Evolutionary conservation across 1,284 basidiomycete species (phyloP).

Genomic region (Flammula alnicola): DNA sequence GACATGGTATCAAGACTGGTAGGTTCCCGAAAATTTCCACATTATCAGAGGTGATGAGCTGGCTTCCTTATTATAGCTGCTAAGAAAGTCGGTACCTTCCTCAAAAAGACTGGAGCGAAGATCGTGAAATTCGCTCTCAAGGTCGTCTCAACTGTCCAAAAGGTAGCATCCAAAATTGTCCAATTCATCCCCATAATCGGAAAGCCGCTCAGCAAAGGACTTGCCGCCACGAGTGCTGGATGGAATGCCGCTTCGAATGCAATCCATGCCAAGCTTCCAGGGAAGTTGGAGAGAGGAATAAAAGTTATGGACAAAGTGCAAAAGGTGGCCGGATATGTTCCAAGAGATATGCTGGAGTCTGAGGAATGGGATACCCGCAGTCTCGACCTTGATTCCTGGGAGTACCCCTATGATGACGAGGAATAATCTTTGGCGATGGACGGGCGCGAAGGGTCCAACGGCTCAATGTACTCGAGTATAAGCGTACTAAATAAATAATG

Average conservation of each 20-base stretch:
- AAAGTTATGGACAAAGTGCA: neutral
- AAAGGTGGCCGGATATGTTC: conserved; percentile 3
- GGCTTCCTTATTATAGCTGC: neutral
- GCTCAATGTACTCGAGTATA: too few relatives aligned
- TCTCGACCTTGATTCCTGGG: too few relatives aligned
- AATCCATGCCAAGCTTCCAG: too few relatives aligned
- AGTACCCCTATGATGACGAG: too few relatives aligned
- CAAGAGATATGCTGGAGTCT: neutral
- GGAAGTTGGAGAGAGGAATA: neutral
- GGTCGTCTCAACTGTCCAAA: conserved; percentile 8
- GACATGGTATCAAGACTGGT: conserved; percentile 2
- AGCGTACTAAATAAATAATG: too few relatives aligned
- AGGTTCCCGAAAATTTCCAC: neutral
- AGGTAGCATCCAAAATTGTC: conserved; percentile 1
- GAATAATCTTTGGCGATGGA: too few relatives aligned
- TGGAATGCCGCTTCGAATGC: conserved; percentile 10
- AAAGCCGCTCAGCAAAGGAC: neutral
- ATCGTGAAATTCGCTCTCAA: conserved; percentile 20
- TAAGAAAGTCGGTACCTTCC: conserved; percentile 17
- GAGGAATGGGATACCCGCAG: too few relatives aligned
- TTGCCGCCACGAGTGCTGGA: conserved; percentile 8
- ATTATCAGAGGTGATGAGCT: too few relatives aligned
- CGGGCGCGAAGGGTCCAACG: too few relatives aligned
- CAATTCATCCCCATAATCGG: conserved; percentile 5
- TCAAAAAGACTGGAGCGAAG: conserved; percentile 15